Evolutionary conservation across 768 basidiomycete genomes (phyloP), one percentile per base, ranked within the genome.

Genomic region (Dendrothele bispora): DNA sequence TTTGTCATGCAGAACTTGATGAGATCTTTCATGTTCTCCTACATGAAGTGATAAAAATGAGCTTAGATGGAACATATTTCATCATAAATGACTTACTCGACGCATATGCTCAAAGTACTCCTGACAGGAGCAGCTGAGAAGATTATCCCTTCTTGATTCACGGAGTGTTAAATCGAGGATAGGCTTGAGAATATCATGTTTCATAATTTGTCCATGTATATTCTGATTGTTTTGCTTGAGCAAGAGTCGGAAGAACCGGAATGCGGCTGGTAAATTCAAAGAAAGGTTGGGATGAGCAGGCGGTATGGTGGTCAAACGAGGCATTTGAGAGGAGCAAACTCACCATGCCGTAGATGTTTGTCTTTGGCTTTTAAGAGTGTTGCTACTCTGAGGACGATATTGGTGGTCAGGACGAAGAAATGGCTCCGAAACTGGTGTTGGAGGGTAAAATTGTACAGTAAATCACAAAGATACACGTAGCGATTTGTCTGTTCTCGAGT

Each of bases 61-160:
- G 37, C 5, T 18, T 42, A n/a, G 35, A 32, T 5, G 57, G 34
- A 59, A 46, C 15, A 39, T 42, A 30, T n/a, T 12, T 28, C 34
- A 46, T 36, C 38, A 12, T 30, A 28, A 20, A 39, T n/a, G 17
- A 67, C 80, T 53, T 52, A 95, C 94, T 70, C 83, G 79, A 46
- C 93, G 84, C 66, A 98, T 88, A 55, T 82, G 79, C 57, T 99
- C 97, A 58, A 98, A 94, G 53, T 90, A 88, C 64, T 98, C 97
- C 64, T 97, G 87, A 73, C 93, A 98, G 30, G 94, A 91, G 58
- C 93, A 94, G 57, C 87, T 90, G 46, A 99, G 72, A 51, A 99
- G 77, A 68, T 95, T 99, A 65, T 99, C 97, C 49, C 91, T 77
- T 44, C 77, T 72, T 27, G 88, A 87, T 66, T 97, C 95, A 51